A percentile compares a stretch with the other conserved stretches of the same genome.
phyloP scores from a whole-genome alignment of 108 stramenopile genomes.

The Aurantiochytrium sp. region DNA sequence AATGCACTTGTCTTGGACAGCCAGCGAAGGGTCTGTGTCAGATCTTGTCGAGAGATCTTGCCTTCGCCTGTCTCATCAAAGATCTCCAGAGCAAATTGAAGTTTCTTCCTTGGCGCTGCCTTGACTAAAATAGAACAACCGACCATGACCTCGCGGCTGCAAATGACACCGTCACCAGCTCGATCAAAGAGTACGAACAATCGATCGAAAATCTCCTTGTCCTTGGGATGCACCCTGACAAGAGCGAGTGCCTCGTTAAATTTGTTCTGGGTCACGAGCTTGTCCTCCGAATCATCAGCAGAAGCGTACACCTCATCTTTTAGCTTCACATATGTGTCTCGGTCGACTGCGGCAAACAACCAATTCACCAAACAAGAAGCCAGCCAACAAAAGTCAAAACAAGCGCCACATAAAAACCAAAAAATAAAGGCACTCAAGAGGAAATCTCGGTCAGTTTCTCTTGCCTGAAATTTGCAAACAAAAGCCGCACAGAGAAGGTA shows the following conservation, averaged over 20 bases:
- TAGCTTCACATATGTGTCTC: background rate
- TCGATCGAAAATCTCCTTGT: background rate
- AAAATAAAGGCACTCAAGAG: too few species aligned
- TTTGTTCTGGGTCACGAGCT: background rate
- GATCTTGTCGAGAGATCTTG: background rate
- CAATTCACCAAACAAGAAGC: too few species aligned
- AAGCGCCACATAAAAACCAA: too few species aligned
- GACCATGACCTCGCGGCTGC: background rate
- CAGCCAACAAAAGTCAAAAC: too few species aligned
- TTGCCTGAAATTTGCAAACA: too few species aligned
- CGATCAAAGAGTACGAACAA: background rate
- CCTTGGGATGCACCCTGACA: background rate
- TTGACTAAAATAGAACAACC: background rate
- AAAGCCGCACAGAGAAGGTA: too few species aligned
- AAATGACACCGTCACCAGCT: background rate
- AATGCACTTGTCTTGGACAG: background rate
- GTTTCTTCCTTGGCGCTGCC: background rate
- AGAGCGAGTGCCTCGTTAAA: background rate
- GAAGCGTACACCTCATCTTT: background rate
- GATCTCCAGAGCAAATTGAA: background rate
- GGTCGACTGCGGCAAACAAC: background rate
- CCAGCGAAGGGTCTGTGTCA: background rate
- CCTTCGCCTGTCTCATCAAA: background rate
- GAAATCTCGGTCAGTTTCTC: too few species aligned
- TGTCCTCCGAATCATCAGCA: background rate